Base-by-base conservation (phyloP, 1,139 yeast species). In the Geotrichum australiense region DNA sequence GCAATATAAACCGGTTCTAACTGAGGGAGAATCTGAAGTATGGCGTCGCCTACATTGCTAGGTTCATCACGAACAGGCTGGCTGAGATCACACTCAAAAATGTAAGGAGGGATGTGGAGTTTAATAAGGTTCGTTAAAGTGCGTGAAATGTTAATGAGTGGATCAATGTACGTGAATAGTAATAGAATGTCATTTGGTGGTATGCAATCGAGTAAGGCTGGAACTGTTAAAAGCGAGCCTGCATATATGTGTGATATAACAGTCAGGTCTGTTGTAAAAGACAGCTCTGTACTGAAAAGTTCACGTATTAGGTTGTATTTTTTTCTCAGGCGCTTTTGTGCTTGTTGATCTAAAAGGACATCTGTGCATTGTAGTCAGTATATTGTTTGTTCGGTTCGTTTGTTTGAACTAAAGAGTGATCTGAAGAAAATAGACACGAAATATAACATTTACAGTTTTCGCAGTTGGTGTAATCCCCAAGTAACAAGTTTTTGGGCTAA, bases 201-300 rank as follows among this genome's bases (percentile, higher is more conserved):
- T 6, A 63, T 49, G 35, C 50, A 57, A 2, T 57, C 58, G 42
- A 48, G 35, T 18, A n/a, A 12, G 45, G 47, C 51, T 27, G 58
- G 56, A 16, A 55, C 52, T 8, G 43, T 40, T 12, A 53, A 45
- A 32, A 59, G 49, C 24, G 51, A 44, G 37, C 49, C 45, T 39
- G 53, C 42, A 41, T 59, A 62, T 5, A 64, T 52, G 30, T 60
- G 55, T 5, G 57, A 54, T 8, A 61, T 50, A 1, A 63, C 61
- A 1, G 53, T 55, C 56, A 64, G 48, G 43, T 64, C 69, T 8
- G 53, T 54, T 6, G 63, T 58, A 47, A 62, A 64, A n/a, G 53
- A 51, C 25, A 54, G 49, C 40, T 64, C 69, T 4, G 68, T 61
- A 8, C 50, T 51, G 38, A 61, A 55, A 4, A 64, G 52, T 47